phyloP scores from a whole-genome alignment of 177 flowering plant genomes.

The Tripterygium wilfordii region DNA sequence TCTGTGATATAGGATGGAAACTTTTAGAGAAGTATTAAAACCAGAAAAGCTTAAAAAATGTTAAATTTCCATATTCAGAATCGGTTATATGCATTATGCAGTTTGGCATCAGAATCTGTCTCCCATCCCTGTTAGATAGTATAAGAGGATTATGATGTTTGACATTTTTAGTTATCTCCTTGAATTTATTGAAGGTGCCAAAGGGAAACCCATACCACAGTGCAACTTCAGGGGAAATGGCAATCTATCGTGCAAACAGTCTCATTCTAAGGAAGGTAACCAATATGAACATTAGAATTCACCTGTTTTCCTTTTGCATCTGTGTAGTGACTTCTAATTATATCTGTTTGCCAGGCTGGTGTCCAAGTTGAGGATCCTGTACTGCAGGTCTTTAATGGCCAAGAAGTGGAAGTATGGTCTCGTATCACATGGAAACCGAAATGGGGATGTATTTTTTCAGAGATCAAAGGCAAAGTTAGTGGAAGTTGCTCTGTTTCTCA shows the following conservation, averaged over 20 bases:
- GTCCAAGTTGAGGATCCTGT: slow-evolving; percentile 68
- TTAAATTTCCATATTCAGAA: not conserved
- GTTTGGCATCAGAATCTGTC: too few relatives aligned
- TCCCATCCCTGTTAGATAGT: too few relatives aligned
- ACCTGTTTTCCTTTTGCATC: too few relatives aligned
- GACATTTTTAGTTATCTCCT: not conserved
- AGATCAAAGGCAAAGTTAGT: slow-evolving; percentile 59
- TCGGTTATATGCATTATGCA: too few relatives aligned
- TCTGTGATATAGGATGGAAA: too few relatives aligned
- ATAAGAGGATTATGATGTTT: too few relatives aligned
- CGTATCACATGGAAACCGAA: slow-evolving; percentile 80
- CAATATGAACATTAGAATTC: too few relatives aligned
- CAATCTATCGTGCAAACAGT: slow-evolving; percentile 81
- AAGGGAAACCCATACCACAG: slow-evolving; percentile 98
- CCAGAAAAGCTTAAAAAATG: not conserved
- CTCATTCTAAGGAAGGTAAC: slow-evolving; percentile 79
- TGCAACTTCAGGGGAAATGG: slow-evolving; percentile 97
- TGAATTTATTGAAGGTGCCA: slow-evolving; percentile 57
- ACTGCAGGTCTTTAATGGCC: slow-evolving; percentile 68
- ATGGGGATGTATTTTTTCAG: slow-evolving; percentile 78
- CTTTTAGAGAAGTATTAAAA: too few relatives aligned
- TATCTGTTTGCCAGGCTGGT: slow-evolving; percentile 63
- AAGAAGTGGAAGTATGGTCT: slow-evolving; percentile 97
- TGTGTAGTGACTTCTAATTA: slow-evolving; percentile 7
- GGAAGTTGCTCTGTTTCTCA: slow-evolving; percentile 68